These are phyloP conservation scores for Conringia planisiliqua DNA, from an alignment of 345 rosid species.

Conservation along the genomic window DNA sequence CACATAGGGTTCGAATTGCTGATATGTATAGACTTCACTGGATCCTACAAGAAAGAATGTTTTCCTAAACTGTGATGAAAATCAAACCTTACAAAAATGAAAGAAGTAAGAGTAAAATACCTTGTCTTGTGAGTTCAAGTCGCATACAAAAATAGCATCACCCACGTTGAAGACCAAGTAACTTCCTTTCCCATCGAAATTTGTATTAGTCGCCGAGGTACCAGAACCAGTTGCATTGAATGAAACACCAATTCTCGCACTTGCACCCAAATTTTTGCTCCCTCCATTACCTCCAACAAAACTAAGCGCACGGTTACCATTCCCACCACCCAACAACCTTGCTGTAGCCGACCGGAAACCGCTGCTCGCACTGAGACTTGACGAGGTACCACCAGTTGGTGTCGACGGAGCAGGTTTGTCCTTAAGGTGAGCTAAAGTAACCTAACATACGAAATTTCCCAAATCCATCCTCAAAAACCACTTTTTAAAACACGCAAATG, in stretches of 20 bases:
- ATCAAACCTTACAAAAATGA: not conserved
- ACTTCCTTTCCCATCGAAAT: slow-evolving; percentile 96
- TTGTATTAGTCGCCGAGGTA: slow-evolving; percentile 54
- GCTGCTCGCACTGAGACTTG: slow-evolving; percentile 63
- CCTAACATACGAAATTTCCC: slow-evolving; percentile 44
- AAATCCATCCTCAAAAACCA: not conserved
- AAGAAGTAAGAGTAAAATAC: slow-evolving; percentile 31
- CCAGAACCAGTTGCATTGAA: slow-evolving; percentile 63
- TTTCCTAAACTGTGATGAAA: not conserved
- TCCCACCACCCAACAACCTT: slow-evolving; percentile 80
- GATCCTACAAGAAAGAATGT: slow-evolving; percentile 60
- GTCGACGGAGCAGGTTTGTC: slow-evolving; percentile 85
- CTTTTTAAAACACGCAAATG: too few relatives aligned
- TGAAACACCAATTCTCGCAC: slow-evolving; percentile 76
- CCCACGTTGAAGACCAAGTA: slow-evolving; percentile 94
- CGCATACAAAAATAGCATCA: slow-evolving; percentile 84
- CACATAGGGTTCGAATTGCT: slow-evolving; percentile 87
- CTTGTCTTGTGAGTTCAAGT: slow-evolving; percentile 96
- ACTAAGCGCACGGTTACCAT: slow-evolving; percentile 85
- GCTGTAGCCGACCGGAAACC: slow-evolving; percentile 93
- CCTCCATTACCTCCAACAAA: slow-evolving; percentile 97
- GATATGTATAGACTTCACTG: slow-evolving; percentile 91
- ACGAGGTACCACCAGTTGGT: slow-evolving; percentile 62
- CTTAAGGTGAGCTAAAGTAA: slow-evolving; percentile 83
- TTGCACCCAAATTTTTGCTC: slow-evolving; percentile 56